A percentile compares a stretch with the other conserved stretches of the same genome.
These are phyloP conservation scores for Torrubiella hemipterigena DNA, from an alignment of 2,329 filamentous ascomycete species.

Conservation along the genomic window DNA sequence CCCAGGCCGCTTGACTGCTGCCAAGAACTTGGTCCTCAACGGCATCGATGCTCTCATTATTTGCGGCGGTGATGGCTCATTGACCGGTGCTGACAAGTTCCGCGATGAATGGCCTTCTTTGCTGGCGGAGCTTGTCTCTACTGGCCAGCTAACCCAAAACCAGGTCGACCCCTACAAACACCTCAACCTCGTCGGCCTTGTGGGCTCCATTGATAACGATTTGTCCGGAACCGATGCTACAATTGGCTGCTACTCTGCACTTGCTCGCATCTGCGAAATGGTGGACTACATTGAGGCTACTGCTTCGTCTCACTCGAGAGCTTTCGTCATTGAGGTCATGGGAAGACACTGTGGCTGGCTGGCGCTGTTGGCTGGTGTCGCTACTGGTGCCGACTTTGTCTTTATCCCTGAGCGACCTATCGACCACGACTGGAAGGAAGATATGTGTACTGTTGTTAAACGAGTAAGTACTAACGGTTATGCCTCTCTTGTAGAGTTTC, in stretches of 20 bases:
- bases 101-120: slow-evolving; percentile 84
- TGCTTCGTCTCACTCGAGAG: slow-evolving; percentile 83
- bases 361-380: slow-evolving; percentile 89
- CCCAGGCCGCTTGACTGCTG: slow-evolving; percentile 67
- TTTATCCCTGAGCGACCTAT: slow-evolving; percentile 95
- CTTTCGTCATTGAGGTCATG: slow-evolving; percentile 98
- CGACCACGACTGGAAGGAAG: slow-evolving; percentile 72
- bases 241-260: slow-evolving; percentile 90
- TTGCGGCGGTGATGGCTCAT: slow-evolving; percentile 89
- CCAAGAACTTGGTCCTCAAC: slow-evolving; percentile 86
- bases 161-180: slow-evolving; percentile 69
- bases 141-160: slow-evolving; percentile 54
- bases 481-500: background rate
- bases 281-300: slow-evolving; percentile 97
- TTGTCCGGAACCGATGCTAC: slow-evolving; percentile 95
- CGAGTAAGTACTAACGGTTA: slow-evolving; percentile 35
- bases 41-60: slow-evolving; percentile 95
- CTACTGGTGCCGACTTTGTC: slow-evolving; percentile 89
- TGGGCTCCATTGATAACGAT: slow-evolving; percentile 97
- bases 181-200: slow-evolving; percentile 91
- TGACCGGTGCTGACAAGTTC: slow-evolving; percentile 93
- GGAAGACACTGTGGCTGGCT: slow-evolving; percentile 96
- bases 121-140: slow-evolving; percentile 70
- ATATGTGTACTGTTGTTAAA: slow-evolving; percentile 71
- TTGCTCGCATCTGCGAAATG: slow-evolving; percentile 86